Percentiles rank a stretch among this genome's conserved stretches.
These are phyloP conservation scores for Eimeria praecox DNA, from an alignment of 169 alveolate genomes.

Conservation along the genomic window DNA sequence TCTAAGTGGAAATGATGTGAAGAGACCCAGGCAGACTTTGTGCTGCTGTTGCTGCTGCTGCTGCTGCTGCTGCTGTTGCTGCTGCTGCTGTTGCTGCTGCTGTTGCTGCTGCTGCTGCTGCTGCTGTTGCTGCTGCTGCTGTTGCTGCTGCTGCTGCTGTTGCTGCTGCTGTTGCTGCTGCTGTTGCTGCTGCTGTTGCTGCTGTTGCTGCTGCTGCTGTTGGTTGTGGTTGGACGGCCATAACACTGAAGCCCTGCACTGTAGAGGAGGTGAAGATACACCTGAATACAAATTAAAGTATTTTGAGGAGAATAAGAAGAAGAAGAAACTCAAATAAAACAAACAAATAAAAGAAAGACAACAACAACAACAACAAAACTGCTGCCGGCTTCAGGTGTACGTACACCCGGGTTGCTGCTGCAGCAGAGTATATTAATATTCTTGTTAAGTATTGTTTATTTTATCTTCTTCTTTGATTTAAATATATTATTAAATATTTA, in stretches of 20 bases:
- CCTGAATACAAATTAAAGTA: too few species aligned
- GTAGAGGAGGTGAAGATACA: too few species aligned
- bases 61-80: too few species aligned
- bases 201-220: conserved; percentile 1
- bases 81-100: conserved; percentile 8
- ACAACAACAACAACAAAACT: not conserved
- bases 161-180: conserved; percentile 31
- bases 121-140: conserved; percentile 31
- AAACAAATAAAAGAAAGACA: not conserved
- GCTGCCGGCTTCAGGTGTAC: too few species aligned
- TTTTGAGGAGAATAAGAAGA: not conserved
- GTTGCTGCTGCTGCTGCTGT: conserved; percentile 29
- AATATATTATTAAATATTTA: not conserved
- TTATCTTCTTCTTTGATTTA: not conserved
- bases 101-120: conserved; percentile 4
- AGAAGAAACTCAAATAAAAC: too few species aligned
- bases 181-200: conserved; percentile 3
- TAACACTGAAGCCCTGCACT: not conserved
- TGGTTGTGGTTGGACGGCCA: not conserved
- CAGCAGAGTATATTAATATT: too few species aligned
- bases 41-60: conserved; percentile 39
- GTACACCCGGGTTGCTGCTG: too few species aligned
- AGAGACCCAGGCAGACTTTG: not conserved
- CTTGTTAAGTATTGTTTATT: too few species aligned
- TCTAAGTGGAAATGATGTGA: not conserved